Percentiles rank a stretch among this genome's conserved stretches.
Conservation (phyloP, 208 protist species). For the Trypanosoma grayi region DNA sequence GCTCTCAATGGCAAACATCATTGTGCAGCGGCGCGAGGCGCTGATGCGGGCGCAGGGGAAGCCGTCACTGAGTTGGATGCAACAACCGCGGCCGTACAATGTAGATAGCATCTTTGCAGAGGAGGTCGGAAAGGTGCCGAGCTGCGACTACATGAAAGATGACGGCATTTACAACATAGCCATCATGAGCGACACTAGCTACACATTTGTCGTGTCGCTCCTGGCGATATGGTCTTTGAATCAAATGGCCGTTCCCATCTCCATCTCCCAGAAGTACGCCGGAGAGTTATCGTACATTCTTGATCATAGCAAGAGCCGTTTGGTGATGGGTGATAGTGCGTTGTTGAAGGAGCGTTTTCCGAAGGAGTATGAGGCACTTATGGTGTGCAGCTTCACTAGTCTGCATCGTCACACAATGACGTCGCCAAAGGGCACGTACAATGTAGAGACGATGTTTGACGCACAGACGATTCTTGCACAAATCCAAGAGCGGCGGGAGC, state of each 20-base stretch:
- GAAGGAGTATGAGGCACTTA: constrained; percentile 35
- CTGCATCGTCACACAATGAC: background rate
- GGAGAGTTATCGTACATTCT: constrained; percentile 81
- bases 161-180: constrained; percentile 61
- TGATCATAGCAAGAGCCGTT: constrained; percentile 64
- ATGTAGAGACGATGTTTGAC: constrained; percentile 61
- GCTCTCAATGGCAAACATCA: constrained; percentile 52
- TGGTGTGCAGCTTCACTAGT: constrained; percentile 28
- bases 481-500: constrained; percentile 12
- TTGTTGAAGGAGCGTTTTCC: constrained; percentile 66
- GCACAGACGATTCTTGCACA: constrained; percentile 27
- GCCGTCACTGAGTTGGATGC: constrained; percentile 57
- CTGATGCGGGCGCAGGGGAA: constrained; percentile 31
- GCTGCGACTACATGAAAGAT: constrained; percentile 69
- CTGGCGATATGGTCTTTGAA: constrained; percentile 75
- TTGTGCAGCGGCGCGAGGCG: constrained; percentile 50
- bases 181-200: constrained; percentile 57
- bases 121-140: constrained; percentile 40
- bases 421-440: constrained; percentile 27
- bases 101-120: constrained; percentile 73
- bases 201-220: constrained; percentile 75
- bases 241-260: constrained; percentile 74
- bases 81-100: constrained; percentile 39
- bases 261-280: constrained; percentile 61
- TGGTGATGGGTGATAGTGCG: constrained; percentile 50